Percentiles rank a stretch among this genome's conserved stretches.
Evolutionary conservation across 768 basidiomycete genomes (phyloP).

Genomic region (Boletus tylopilopsis): DNA sequence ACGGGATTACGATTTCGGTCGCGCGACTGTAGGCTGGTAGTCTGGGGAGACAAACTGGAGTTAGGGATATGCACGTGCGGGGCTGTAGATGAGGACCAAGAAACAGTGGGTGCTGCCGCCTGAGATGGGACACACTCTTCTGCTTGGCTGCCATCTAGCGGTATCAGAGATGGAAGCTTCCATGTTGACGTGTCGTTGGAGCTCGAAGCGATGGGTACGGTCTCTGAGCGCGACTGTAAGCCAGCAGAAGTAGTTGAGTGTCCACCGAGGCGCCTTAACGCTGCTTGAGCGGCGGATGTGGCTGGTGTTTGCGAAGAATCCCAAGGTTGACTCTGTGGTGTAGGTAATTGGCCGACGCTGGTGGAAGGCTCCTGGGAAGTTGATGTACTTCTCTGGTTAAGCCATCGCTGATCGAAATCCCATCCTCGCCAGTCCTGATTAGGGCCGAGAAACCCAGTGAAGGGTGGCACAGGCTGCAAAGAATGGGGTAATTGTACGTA

Average conservation of each 20-base stretch:
- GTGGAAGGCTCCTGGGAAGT: constrained; percentile 10
- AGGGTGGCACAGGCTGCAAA: constrained; percentile 46
- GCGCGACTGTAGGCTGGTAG: constrained; percentile 28
- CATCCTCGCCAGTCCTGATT: constrained; percentile 65
- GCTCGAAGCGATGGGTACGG: constrained; percentile 1
- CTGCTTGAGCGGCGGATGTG: constrained; percentile 65
- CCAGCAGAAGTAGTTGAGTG: constrained; percentile 9
- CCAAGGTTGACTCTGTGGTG: constrained; percentile 8
- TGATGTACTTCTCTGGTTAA: constrained; percentile 13
- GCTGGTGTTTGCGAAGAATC: constrained; percentile 31
- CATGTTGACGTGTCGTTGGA: constrained; percentile 14
- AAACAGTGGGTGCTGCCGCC: constrained; percentile 2
- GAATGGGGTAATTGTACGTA: constrained; percentile 30
- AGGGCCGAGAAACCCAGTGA: constrained; percentile 61
- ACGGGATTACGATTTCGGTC: constrained; percentile 24
- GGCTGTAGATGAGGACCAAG: constrained; percentile 5
- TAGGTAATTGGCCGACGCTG: neutral
- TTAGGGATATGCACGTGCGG: neutral
- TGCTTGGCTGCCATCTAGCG: constrained; percentile 14
- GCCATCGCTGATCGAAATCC: constrained; percentile 40
- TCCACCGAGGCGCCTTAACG: constrained; percentile 47
- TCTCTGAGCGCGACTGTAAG: constrained; percentile 6
- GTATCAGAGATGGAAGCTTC: constrained; percentile 25
- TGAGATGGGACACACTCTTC: constrained; percentile 1
- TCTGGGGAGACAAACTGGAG: neutral